Base-by-base conservation (phyloP, 2,329 filamentous ascomycete genomes). In the Magnaporthiopsis rhizophila region DNA sequence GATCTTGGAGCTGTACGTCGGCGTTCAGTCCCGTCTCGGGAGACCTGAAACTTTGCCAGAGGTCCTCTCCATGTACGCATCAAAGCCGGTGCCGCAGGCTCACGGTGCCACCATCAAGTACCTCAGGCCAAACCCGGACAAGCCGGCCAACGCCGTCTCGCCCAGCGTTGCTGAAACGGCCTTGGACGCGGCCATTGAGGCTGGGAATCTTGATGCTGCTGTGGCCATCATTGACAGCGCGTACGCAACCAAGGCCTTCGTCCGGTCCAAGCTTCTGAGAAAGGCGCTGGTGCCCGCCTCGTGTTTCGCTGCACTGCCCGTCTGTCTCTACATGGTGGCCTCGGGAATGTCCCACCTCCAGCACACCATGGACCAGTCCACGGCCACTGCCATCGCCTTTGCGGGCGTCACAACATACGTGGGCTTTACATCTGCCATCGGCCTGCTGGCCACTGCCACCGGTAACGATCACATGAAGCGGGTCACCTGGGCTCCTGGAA, bases 381-480 rank as follows among this genome's bases (percentile, higher is more conserved):
- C 85, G 45, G 92, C 92, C 12, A 96, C 91, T 2, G 85, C 85
- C 13, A 86, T 96, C 66, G 89, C 90, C 5, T 92, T 96, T 72
- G 85, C 85, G 0, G 93, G 91, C 15, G 89, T 95, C 62, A 78
- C 94, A 66, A 90, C 92, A 8, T 99, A 98, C 74, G 82, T 96
- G 58, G 84, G 86, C 26, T 91, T 92, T 67, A 92, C 92, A 5
- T 88, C 86, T 4, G 91, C 89, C 12, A 85, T 98, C 63, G 95
- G 94, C 3, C 78, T 95, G 58, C 86, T 98, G 53, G 92, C 94
- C 11, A 80, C 96, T 65, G 88, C 91, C 32, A 97, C 94, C 45
- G 83, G 89, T 66, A 97, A 97, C 76, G 93, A 98, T 74, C 92
- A 98, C 76, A 97, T 97, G 91, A 88, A 89, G 71, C 86, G 95